phyloP scores from a whole-genome alignment of 352 stramenopile species.

The Pythium vanterpoolii region DNA sequence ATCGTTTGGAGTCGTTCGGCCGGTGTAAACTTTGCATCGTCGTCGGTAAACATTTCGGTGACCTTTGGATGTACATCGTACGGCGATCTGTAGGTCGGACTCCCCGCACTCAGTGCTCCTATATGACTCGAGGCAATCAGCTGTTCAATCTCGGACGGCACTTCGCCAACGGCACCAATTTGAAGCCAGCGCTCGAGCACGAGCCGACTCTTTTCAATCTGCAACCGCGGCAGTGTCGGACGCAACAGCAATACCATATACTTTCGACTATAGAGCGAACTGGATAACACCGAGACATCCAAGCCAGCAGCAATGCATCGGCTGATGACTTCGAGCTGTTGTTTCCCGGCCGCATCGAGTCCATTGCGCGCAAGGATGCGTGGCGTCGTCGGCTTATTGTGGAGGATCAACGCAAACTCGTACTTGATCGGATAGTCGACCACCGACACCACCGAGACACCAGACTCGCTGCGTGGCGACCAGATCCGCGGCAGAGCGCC shows the following conservation, averaged over 20 bases:
- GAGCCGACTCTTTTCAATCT: constrained; percentile 78
- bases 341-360: constrained; percentile 64
- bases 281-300: constrained; percentile 76
- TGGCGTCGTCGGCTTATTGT: constrained; percentile 78
- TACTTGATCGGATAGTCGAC: constrained; percentile 75
- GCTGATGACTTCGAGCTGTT: constrained; percentile 72
- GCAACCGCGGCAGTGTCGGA: constrained; percentile 54
- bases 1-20: constrained; percentile 84
- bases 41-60: constrained; percentile 30
- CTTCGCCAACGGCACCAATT: constrained; percentile 81
- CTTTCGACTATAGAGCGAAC: constrained; percentile 77
- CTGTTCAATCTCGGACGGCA: constrained; percentile 83
- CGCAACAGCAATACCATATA: constrained; percentile 75
- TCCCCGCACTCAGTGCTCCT: constrained; percentile 32
- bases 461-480: constrained; percentile 56
- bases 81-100: constrained; percentile 12
- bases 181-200: constrained; percentile 84
- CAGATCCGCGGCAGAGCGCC: constrained; percentile 57
- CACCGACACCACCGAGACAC: constrained; percentile 26
- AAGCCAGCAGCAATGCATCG: constrained; percentile 73
- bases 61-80: constrained; percentile 25
- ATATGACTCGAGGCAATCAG: constrained; percentile 79
- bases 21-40: constrained; percentile 76
- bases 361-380: constrained; percentile 72
- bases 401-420: constrained; percentile 79